A percentile compares a stretch with the other conserved stretches of the same genome.
Evolutionary conservation across 306 rosid genomes (phyloP).

Genomic region (Gynostemma pentaphyllum): DNA sequence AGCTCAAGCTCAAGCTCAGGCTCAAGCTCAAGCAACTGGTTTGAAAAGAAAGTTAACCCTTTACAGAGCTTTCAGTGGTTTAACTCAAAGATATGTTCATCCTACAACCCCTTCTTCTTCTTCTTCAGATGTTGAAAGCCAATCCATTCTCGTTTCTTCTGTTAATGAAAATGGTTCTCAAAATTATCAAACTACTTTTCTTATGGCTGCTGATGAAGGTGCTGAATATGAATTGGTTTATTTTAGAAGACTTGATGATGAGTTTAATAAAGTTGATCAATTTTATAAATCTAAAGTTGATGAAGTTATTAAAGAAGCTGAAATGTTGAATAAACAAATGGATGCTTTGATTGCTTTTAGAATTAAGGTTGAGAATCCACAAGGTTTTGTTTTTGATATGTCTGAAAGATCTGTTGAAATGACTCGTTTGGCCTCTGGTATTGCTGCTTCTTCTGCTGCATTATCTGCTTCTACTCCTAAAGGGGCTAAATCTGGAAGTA

Average conservation of each 20-base stretch:
- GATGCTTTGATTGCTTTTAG: slow-evolving; percentile 65
- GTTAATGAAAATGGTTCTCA: slow-evolving; percentile 17
- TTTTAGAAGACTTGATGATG: slow-evolving; percentile 45
- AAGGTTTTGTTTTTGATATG: neutral
- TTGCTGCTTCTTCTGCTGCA: slow-evolving; percentile 8
- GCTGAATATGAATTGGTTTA: slow-evolving; percentile 44
- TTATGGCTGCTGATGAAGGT: slow-evolving; percentile 48
- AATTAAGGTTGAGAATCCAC: slow-evolving; percentile 54
- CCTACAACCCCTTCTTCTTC: slow-evolving; percentile 13
- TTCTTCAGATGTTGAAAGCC: slow-evolving; percentile 39
- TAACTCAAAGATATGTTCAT: slow-evolving; percentile 20
- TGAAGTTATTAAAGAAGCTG: slow-evolving; percentile 53
- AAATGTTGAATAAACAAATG: slow-evolving; percentile 49
- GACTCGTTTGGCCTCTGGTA: slow-evolving; percentile 1
- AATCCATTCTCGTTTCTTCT: slow-evolving; percentile 36
- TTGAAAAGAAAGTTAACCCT: slow-evolving; percentile 39
- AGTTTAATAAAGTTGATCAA: slow-evolving; percentile 48
- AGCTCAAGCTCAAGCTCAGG: too few species aligned
- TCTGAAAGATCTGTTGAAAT: neutral
- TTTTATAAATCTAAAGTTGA: slow-evolving; percentile 40
- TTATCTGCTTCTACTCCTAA: neutral
- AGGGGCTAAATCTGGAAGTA: slow-evolving; percentile 5
- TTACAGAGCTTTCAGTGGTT: slow-evolving; percentile 66
- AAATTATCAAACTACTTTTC: slow-evolving; percentile 37
- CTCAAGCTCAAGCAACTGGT: slow-evolving; percentile 16